Percentiles rank a stretch among this genome's conserved stretches.
These are phyloP conservation scores for Xylaria sp. DNA, from an alignment of 2,329 filamentous ascomycete genomes.

Conservation along the genomic window DNA sequence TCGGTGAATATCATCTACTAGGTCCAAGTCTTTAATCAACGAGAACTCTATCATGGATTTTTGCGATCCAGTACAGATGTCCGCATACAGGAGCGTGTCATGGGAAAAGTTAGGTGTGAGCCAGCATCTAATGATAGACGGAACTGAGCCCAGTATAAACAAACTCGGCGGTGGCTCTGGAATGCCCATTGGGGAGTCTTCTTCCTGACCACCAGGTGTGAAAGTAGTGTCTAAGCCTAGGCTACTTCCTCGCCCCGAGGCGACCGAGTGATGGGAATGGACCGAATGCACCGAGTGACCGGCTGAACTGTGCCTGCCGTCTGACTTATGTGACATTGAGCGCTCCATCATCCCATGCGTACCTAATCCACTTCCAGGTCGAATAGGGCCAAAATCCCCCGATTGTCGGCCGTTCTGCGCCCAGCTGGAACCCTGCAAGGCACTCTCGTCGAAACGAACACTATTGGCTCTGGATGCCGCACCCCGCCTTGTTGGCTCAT, in stretches of 20 bases:
- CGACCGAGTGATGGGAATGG: slow-evolving; percentile 74
- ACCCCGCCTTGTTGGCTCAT: slow-evolving; percentile 85
- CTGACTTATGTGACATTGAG: slow-evolving; percentile 92
- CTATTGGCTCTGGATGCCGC: slow-evolving; percentile 94
- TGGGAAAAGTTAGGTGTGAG: slow-evolving; percentile 91
- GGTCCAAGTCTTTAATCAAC: slow-evolving; percentile 78
- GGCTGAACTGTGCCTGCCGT: slow-evolving; percentile 93
- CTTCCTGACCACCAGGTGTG: slow-evolving; percentile 69
- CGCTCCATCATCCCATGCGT: slow-evolving; percentile 87
- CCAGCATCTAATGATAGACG: slow-evolving; percentile 96
- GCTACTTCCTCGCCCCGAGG: slow-evolving; percentile 86
- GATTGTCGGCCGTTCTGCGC: slow-evolving; percentile 84
- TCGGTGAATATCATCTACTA: slow-evolving; percentile 73
- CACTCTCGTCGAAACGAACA: slow-evolving; percentile 96
- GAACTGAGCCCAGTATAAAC: slow-evolving; percentile 87
- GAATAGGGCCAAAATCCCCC: slow-evolving; percentile 80
- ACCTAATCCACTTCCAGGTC: slow-evolving; percentile 83
- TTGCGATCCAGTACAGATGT: slow-evolving; percentile 91
- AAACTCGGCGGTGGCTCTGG: slow-evolving; percentile 84
- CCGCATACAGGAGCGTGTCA: slow-evolving; percentile 87
- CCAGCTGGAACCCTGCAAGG: slow-evolving; percentile 88
- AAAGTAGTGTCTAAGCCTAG: slow-evolving; percentile 83
- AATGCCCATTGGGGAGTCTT: slow-evolving; percentile 76
- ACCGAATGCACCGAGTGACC: slow-evolving; percentile 78
- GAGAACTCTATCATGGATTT: slow-evolving; percentile 83